Conservation (phyloP, 257 asterid species). For the Ilex asprella region DNA sequence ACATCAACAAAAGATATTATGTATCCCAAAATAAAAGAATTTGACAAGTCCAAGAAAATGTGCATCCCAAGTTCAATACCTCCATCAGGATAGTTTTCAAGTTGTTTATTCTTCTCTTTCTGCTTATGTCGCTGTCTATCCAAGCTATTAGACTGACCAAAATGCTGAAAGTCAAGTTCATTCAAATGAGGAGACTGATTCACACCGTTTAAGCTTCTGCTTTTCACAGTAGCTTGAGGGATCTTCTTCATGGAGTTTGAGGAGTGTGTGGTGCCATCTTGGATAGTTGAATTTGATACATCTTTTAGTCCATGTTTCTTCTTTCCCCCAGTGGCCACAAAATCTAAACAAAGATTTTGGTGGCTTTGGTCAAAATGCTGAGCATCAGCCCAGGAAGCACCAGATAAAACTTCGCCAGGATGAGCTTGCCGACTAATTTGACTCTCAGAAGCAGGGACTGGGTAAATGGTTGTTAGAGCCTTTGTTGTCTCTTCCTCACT, state of each 20-base stretch:
- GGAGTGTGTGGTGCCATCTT: conserved; percentile 42
- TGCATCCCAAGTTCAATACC: conserved; percentile 25
- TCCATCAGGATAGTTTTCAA: conserved; percentile 39
- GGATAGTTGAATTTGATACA: conserved; percentile 33
- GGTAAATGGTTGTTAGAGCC: conserved; percentile 75
- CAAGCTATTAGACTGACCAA: conserved; percentile 31
- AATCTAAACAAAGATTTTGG: conserved; percentile 22
- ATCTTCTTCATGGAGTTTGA: conserved; percentile 29
- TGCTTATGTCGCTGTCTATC: conserved; percentile 31
- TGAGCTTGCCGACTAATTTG: conserved; percentile 34
- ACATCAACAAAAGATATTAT: background rate
- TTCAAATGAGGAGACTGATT: conserved; percentile 36
- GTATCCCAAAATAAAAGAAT: background rate
- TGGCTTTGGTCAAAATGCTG: conserved; percentile 35
- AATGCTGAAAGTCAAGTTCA: conserved; percentile 42
- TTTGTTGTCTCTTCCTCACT: conserved; percentile 80
- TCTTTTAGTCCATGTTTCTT: conserved; percentile 49
- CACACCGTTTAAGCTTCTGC: conserved; percentile 33
- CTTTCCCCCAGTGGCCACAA: conserved; percentile 39
- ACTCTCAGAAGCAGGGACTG: conserved; percentile 47
- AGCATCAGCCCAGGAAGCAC: conserved; percentile 39
- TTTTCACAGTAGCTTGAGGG: conserved; percentile 32
- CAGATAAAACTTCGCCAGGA: conserved; percentile 32
- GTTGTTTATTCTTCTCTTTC: conserved; percentile 35
- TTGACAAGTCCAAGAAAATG: background rate